Evolutionary conservation across 805 yeast species (phyloP), one percentile per base, ranked within the genome.

Genomic region (Pichia occidentalis): DNA sequence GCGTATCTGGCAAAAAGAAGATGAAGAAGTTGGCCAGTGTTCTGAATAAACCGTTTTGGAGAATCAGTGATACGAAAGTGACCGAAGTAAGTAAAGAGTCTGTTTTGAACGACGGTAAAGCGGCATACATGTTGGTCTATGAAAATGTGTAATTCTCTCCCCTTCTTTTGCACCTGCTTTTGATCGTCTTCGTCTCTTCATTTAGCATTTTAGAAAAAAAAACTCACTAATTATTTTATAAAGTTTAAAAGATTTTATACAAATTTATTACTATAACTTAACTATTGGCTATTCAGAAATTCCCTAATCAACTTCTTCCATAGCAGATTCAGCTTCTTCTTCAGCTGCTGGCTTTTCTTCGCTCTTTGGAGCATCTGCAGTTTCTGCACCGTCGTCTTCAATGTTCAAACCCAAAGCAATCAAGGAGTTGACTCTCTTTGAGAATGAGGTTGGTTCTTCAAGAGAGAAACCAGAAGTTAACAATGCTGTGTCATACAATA

Each of bases 241-340:
- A n/a, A n/a, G n/a, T n/a, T n/a, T n/a, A n/a, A n/a, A n/a, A n/a
- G n/a, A n/a, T n/a, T n/a, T n/a, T n/a, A n/a, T n/a, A n/a, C n/a
- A n/a, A n/a, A n/a, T n/a, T n/a, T n/a, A n/a, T n/a, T n/a, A n/a
- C n/a, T n/a, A n/a, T n/a, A n/a, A n/a, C n/a, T n/a, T n/a, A n/a
- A n/a, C n/a, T n/a, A n/a, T n/a, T n/a, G n/a, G n/a, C n/a, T n/a
- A n/a, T n/a, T n/a, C n/a, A n/a, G n/a, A n/a, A n/a, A n/a, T n/a
- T n/a, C n/a, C 28, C 44, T 84, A 90, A 70, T 90, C 98, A 66
- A 90, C 97, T 74, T 90, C 98, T 77, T 90, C 98, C 98, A 90
- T 92, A 61, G 87, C 95, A 49, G 94, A 80, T 72, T 86, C 95
- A 60, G 79, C 87, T 50, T 70, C 44, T 32, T 35, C 74, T 51